These are phyloP conservation scores for Microsporum canis DNA, from an alignment of 2,329 filamentous ascomycete genomes.

Conservation along the genomic window DNA sequence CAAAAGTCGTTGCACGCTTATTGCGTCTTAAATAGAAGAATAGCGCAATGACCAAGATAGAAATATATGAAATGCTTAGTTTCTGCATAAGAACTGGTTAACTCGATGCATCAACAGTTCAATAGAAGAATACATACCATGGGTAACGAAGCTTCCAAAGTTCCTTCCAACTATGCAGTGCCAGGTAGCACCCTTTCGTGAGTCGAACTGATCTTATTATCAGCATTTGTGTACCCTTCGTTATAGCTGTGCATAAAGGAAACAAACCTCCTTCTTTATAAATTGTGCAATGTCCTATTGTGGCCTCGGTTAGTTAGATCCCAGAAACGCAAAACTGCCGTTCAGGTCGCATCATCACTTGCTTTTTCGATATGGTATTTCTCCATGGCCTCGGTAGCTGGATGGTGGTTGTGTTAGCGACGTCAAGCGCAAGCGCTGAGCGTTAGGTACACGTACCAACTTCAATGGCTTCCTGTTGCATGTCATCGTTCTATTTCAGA, in stretches of 20 bases:
- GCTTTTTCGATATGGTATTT: conserved; percentile 65
- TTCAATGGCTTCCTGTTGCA: conserved; percentile 93
- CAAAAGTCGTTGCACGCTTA: conserved; percentile 30
- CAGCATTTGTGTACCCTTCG: conserved; percentile 15
- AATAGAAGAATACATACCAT: conserved; percentile 50
- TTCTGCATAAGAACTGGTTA: conserved; percentile 45
- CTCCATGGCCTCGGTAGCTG: conserved; percentile 60
- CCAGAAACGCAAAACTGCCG: background rate
- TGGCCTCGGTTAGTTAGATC: background rate
- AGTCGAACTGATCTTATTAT: conserved; percentile 61
- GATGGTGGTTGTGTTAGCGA: conserved; percentile 20
- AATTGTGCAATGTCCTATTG: conserved; percentile 81
- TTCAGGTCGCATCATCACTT: conserved; percentile 10
- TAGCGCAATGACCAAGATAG: conserved; percentile 96
- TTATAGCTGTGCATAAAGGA: background rate
- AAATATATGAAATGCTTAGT: conserved; percentile 99
- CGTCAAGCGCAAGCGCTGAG: background rate
- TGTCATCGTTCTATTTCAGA: conserved; percentile 68
- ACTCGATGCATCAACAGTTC: background rate
- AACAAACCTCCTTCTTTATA: conserved; percentile 78
- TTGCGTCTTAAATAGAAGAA: conserved; percentile 98
- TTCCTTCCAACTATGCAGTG: conserved; percentile 98
- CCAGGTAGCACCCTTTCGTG: conserved; percentile 95
- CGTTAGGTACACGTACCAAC: conserved; percentile 55
- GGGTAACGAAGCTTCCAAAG: conserved; percentile 98